Evolutionary conservation across 2,329 filamentous ascomycete genomes (phyloP), one percentile per base, ranked within the genome.

Genomic region (Paraphaeosphaeria sporulosa): DNA sequence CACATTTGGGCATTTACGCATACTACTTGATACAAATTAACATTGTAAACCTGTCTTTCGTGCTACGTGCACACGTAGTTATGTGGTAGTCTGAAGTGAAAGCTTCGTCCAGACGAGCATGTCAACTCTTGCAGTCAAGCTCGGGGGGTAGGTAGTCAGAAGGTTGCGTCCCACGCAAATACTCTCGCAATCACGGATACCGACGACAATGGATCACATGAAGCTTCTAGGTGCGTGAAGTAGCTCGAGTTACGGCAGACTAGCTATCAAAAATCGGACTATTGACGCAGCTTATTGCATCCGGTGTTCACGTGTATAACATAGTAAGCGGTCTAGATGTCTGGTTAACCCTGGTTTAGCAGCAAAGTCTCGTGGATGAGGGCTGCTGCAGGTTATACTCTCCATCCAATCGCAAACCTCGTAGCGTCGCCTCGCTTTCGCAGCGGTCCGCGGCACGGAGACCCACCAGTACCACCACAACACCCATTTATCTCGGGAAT

Each of bases 1-100:
- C 27, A 32, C 46, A 5, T 51, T 30, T 25, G 52, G n/a, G 52
- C 42, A 55, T 55, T 4, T 46, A 55, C 19, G 27, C 42, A 47
- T 47, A 46, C 42, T 32, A 40, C 23, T 53, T 34, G n/a, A 49
- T 30, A 30, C 4, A 50, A 50, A 1, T 32, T 9, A 17, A 15
- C 12, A n/a, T 32, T 21, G 27, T 34, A 34, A 17, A 32, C 8
- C 25, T 34, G 47, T 6, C 32, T 34, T 49, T 23, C 19, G 2
- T 21, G 42, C 19, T 44, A 10, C 19, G 10, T 13, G 12, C 8
- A 19, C 30, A 32, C 2, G 2, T 8, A 32, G 4, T 4, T 32
- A 32, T 32, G 30, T 12, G 10, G 7, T 44, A n/a, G 10, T 23
- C 3, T 21, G 2, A 44, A 21, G 2, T 23, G 7, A 12, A 19